Percentiles rank a stretch among this genome's conserved stretches.
phyloP scores from a whole-genome alignment of 2,329 filamentous ascomycete species.

The Verticillium longisporum region DNA sequence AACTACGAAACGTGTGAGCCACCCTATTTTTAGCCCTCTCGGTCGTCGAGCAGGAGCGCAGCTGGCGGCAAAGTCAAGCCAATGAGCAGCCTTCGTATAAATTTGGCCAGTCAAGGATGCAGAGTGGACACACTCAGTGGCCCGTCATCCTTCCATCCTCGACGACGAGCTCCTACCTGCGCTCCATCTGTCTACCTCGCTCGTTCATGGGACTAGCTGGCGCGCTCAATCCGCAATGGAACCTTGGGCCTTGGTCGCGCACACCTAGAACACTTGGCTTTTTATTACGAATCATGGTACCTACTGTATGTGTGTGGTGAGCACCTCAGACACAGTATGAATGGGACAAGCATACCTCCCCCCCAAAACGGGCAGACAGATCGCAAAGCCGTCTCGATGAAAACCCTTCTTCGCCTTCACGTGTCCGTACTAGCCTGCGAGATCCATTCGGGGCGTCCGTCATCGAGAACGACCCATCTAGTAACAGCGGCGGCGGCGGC shows the following conservation, averaged over 20 bases:
- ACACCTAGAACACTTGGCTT: neutral
- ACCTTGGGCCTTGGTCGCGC: neutral
- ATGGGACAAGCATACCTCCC: neutral
- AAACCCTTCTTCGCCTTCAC: neutral
- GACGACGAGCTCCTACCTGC: too few relatives aligned
- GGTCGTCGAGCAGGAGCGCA: neutral
- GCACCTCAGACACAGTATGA: neutral
- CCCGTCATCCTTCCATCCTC: neutral
- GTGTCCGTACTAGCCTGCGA: neutral
- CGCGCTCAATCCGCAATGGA: neutral
- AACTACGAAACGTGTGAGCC: constrained; percentile 1
- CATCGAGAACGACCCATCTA: neutral
- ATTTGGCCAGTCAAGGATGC: neutral
- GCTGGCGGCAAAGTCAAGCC: neutral
- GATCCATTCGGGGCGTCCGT: neutral
- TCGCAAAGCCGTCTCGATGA: neutral
- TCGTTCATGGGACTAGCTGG: neutral
- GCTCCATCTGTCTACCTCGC: neutral
- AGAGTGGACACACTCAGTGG: neutral
- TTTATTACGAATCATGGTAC: too few relatives aligned
- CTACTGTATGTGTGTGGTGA: too few relatives aligned
- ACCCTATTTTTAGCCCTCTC: neutral
- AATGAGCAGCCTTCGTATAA: neutral
- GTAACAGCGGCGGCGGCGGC: neutral
- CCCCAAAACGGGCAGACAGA: too few relatives aligned